Evolutionary conservation across 139 green algal genomes (phyloP), one percentile per base, ranked within the genome.

Genomic region (Edaphochlamys debaryana): DNA sequence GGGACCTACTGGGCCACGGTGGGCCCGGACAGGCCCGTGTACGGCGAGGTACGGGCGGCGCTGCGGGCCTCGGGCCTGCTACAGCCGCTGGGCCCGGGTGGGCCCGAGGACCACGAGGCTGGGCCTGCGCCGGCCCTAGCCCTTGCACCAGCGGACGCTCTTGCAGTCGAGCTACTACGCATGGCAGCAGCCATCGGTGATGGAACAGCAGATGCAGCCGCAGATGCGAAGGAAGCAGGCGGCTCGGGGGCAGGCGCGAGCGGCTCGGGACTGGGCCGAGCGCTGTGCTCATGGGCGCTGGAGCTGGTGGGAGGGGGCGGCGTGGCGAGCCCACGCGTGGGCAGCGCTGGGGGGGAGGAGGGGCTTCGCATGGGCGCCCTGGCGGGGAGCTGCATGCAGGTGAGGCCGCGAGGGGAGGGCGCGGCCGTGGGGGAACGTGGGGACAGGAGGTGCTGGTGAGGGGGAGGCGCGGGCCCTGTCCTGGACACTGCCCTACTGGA

Each of bases 1-100:
- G 82, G 66, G n/a, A 71, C 71, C 54, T 93, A 91, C 79, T 93
- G 89, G 89, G 29, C 45, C 27, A 87, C 69, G 19, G 56, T 79
- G 74, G 48, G 22, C 20, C 9, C 50, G 7, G 11, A 50, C 22
- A 42, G 50, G 69, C 52, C 23, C 7, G 63, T 58, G 27, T 86
- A 73, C 30, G 58, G 67, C 11, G 27, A 77, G 29, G 66, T 83
- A 32, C 66, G 82, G 0, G 4, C 36, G 0, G 76, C 70, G 5
- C 62, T 82, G 29, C n/a, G 23, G 48, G 66, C 64, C 4, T 73
- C 67, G 37, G 63, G 63, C 34, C 66, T 74, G 20, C 27, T 54
- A 62, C 11, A 9, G 29, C n/a, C n/a, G n/a, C n/a, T n/a, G n/a
- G n/a, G n/a, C n/a, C n/a, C n/a, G n/a, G n/a, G n/a, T n/a, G n/a